Evolutionary conservation across 768 basidiomycete genomes (phyloP).

Genomic region (Tricholoma sp.): DNA sequence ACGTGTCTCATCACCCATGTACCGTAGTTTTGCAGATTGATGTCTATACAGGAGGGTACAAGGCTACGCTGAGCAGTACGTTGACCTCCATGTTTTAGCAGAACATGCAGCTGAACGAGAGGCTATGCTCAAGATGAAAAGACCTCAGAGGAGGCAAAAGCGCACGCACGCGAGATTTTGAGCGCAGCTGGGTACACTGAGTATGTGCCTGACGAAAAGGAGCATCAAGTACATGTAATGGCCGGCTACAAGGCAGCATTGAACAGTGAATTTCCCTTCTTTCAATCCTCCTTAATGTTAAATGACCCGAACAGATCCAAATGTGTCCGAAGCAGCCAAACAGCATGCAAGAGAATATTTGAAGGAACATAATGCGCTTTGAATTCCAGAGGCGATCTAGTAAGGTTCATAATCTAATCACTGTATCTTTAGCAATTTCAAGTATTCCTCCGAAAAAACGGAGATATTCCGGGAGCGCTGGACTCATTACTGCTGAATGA

Average conservation of each 20-base stretch:
- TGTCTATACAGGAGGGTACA: slow-evolving; percentile 37
- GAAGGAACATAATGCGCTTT: slow-evolving; percentile 9
- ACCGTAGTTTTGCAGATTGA: background rate
- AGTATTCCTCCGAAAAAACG: background rate
- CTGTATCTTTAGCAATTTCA: background rate
- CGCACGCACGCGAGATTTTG: slow-evolving; percentile 50
- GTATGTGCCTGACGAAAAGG: background rate
- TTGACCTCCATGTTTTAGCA: background rate
- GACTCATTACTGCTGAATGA: too few relatives aligned
- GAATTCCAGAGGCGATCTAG: background rate
- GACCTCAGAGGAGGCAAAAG: slow-evolving; percentile 45
- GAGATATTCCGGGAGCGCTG: too few relatives aligned
- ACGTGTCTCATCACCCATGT: background rate
- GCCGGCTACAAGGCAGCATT: slow-evolving; percentile 7
- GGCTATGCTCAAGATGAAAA: slow-evolving; percentile 29
- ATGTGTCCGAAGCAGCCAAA: slow-evolving; percentile 8
- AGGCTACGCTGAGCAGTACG: slow-evolving; percentile 43
- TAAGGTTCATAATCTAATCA: background rate
- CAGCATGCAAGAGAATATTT: slow-evolving; percentile 8
- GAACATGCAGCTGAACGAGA: background rate
- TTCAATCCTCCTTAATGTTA: background rate
- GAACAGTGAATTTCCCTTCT: background rate
- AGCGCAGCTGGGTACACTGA: slow-evolving; percentile 21
- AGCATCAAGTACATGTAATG: background rate
- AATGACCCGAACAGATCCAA: slow-evolving; percentile 3